A percentile compares a stretch with the other conserved stretches of the same genome.
These are phyloP conservation scores for Candida ipomoeae DNA, from an alignment of 805 yeast genomes.

Conservation along the genomic window DNA sequence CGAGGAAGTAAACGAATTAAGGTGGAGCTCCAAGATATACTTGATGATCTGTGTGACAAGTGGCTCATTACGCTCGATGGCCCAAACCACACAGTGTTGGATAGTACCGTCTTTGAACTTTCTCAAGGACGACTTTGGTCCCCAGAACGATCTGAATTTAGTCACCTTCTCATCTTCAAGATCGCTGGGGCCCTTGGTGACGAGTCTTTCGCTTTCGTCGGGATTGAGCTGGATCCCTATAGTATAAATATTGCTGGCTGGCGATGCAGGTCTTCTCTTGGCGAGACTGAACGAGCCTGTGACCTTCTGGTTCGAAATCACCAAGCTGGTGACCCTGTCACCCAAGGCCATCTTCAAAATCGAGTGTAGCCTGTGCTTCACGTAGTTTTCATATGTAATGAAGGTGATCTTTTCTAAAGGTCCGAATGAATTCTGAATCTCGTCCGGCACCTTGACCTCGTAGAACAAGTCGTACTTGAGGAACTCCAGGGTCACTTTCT, in stretches of 20 bases:
- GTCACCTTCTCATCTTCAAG: conserved; percentile 51
- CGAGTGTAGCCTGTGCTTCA: conserved; percentile 57
- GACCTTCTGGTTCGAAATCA: conserved; percentile 26
- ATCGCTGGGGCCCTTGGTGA: conserved; percentile 76
- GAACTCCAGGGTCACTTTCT: conserved; percentile 47
- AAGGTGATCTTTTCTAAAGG: conserved; percentile 70
- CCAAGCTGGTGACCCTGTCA: conserved; percentile 39
- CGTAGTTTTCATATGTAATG: conserved; percentile 62
- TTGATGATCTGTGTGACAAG: conserved; percentile 61
- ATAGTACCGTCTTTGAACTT: conserved; percentile 91
- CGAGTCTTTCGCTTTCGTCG: conserved; percentile 70
- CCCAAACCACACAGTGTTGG: conserved; percentile 89
- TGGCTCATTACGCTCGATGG: conserved; percentile 50
- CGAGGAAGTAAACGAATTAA: conserved; percentile 42
- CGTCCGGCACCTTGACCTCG: conserved; percentile 45
- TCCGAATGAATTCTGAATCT: conserved; percentile 48
- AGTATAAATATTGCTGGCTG: conserved; percentile 28
- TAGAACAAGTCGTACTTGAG: conserved; percentile 66
- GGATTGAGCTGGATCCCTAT: conserved; percentile 70
- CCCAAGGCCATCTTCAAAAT: conserved; percentile 57
- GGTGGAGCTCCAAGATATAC: conserved; percentile 61
- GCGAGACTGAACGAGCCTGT: conserved; percentile 34
- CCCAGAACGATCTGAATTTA: conserved; percentile 85
- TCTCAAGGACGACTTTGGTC: conserved; percentile 75
- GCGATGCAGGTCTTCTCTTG: conserved; percentile 50